Evolutionary conservation across 1,284 basidiomycete species (phyloP), one percentile per base, ranked within the genome.

Genomic region (Boletus putidus): DNA sequence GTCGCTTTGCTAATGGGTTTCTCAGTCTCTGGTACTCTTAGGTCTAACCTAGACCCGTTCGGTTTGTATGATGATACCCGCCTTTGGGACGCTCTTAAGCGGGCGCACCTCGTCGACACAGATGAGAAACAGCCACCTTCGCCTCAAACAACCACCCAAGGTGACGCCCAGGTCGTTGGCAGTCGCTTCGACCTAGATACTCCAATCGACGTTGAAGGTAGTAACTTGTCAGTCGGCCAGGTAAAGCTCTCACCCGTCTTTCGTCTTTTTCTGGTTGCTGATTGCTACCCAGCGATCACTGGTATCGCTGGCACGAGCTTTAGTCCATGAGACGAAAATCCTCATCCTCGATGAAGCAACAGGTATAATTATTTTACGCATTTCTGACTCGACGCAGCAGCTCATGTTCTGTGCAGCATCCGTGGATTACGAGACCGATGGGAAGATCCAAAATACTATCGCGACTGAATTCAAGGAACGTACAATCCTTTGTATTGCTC

Each of bases 391-490:
- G 42, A 23, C 37, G 23, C 62, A 33, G 44, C 35, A 36, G 45
- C 49, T 55, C 27, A 59, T 46, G 14, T 33, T 49, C 44, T 53
- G 59, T 39, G 59, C 64, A 78, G 89, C 89, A 21, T 89, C 87
- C 4, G 88, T 91, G 27, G 89, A 91, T 72, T 92, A 87, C 61
- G 88, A 90, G 73, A 94, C 92, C 0, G 92, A 96, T 73, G 79
- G 83, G 60, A 89, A 88, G 62, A 92, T 95, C 60, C 92, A 95
- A 71, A 81, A 87, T 61, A 94, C 92, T n/a, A 94, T 96, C 62
- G 81, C 89, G 4, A 80, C 80, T 48, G 92, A 94, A 76, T 95
- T 95, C 76, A 76, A 78, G 47, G 85, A 90, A 69, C 84, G 88
- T 53, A 95, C 93, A 0, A 85, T 92, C 52, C 73, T 93, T 12